A percentile compares a stretch with the other conserved stretches of the same genome.
These are phyloP conservation scores for Chrysosphaeria jannelii DNA, from an alignment of 2,329 filamentous ascomycete species.

Conservation along the genomic window DNA sequence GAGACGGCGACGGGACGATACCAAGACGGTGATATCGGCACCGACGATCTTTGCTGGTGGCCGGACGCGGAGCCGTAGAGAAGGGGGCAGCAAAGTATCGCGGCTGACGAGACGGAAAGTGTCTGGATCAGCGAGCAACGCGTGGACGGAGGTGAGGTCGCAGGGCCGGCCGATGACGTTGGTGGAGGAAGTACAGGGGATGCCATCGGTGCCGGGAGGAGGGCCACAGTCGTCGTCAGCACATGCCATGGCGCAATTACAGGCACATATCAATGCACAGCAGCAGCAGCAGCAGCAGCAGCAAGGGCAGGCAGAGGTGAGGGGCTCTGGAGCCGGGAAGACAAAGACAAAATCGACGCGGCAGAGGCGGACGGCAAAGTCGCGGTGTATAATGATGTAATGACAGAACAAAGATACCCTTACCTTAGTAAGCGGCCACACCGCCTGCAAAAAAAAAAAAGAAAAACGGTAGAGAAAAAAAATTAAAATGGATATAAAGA, in stretches of 20 bases:
- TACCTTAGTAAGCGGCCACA: too few species aligned
- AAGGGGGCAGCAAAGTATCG: too few species aligned
- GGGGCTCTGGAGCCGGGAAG: not conserved
- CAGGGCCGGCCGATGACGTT: constrained; percentile 1
- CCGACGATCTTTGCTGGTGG: too few species aligned
- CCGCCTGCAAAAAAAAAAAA: too few species aligned
- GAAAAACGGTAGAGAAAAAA: too few species aligned
- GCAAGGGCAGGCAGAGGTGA: constrained; percentile 1
- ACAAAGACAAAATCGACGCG: constrained; percentile 1
- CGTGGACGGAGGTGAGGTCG: constrained; percentile 20
- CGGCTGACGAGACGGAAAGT: too few species aligned
- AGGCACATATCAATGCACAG: constrained; percentile 3
- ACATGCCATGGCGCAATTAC: constrained; percentile 4
- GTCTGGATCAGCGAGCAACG: constrained; percentile 5
- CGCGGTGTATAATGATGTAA: too few species aligned
- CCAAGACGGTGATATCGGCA: constrained; percentile 2
- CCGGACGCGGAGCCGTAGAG: too few species aligned
- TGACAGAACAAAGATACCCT: too few species aligned
- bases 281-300: constrained; percentile 1
- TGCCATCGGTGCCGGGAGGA: constrained; percentile 3
- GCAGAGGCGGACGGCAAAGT: too few species aligned
- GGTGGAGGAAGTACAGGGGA: constrained; percentile 1
- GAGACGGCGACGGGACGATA: not conserved
- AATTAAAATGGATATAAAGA: too few species aligned
- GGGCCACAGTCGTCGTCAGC: constrained; percentile 3